These are phyloP conservation scores for Fusarium setosum DNA, from an alignment of 2,329 filamentous ascomycete species.

Conservation along the genomic window DNA sequence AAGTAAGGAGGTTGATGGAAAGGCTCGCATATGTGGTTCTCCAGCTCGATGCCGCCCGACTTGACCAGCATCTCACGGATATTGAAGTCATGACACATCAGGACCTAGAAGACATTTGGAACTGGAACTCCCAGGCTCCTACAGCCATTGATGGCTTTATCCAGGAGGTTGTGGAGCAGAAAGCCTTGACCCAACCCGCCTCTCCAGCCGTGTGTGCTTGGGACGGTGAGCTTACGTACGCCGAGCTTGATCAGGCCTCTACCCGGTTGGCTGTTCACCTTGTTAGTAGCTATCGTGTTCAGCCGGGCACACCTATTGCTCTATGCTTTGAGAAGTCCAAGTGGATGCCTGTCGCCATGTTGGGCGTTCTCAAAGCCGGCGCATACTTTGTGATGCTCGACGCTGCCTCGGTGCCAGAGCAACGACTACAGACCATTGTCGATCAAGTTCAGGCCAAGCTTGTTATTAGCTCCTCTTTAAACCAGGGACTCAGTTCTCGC, in stretches of 20 bases:
- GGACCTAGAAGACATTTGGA: not conserved
- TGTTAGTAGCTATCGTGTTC: slow-evolving; percentile 4
- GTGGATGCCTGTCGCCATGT: slow-evolving; percentile 35
- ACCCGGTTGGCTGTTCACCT: slow-evolving; percentile 7
- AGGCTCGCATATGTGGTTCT: not conserved
- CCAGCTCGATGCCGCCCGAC: not conserved
- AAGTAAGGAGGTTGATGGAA: not conserved
- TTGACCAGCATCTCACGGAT: not conserved
- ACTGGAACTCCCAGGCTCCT: not conserved
- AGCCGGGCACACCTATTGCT: not conserved
- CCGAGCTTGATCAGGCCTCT: slow-evolving; percentile 8
- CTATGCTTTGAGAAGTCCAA: slow-evolving; percentile 24
- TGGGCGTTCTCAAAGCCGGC: slow-evolving; percentile 15
- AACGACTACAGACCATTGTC: slow-evolving; percentile 5
- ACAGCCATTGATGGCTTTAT: not conserved
- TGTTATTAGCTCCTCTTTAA: not conserved
- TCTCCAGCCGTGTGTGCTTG: slow-evolving; percentile 9
- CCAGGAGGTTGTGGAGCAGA: slow-evolving; percentile 6
- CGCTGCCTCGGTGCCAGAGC: slow-evolving; percentile 9
- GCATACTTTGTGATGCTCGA: slow-evolving; percentile 14
- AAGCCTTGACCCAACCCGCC: slow-evolving; percentile 6
- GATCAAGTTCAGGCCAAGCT: not conserved
- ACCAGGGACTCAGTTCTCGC: not conserved
- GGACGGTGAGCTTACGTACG: slow-evolving; percentile 12
- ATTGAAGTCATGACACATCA: not conserved